Evolutionary conservation across 2,329 filamentous ascomycete genomes (phyloP), one percentile per base, ranked within the genome.

Genomic region (Fusarium sambucinum): DNA sequence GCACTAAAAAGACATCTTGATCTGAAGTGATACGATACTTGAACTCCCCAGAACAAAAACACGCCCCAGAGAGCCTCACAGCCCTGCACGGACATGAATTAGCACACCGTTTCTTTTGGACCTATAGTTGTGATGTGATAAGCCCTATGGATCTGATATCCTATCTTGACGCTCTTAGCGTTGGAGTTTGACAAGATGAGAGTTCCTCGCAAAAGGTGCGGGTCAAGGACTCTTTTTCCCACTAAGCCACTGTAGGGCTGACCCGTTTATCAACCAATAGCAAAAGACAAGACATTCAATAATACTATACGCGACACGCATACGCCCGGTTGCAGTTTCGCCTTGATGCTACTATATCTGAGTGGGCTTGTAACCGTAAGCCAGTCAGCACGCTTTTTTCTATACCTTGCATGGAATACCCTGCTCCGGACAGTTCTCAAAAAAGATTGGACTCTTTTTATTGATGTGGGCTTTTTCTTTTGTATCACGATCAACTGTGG

Each of bases 211-310:
- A 61, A 9, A 27, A 8, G 27, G 25, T 25, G 25, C n/a, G n/a
- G n/a, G n/a, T n/a, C n/a, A n/a, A n/a, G 35, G 53, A 30, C 32
- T 44, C 48, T 17, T 25, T 25, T 25, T n/a, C n/a, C 27, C 47
- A 45, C 66, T 52, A 41, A 61, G 55, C 65, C 55, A 68, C 60
- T 42, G 40, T 69, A 68, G 66, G 66, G 66, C 66, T 68, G 66
- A 66, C 55, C 33, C 37, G 41, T 42, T 38, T 41, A 14, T 23
- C 25, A 23, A 42, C 50, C 53, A 58, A 65, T 46, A n/a, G n/a
- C 40, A 37, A 23, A 32, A 50, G 14, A 45, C 16, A 13, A 16
- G n/a, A n/a, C n/a, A 33, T 42, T 8, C 4, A 25, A 25, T 7
- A 25, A 25, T 14, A 25, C 21, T 59, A 52, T 40, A 57, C 45